These are phyloP conservation scores for Alnus glutinosa DNA, from an alignment of 306 rosid species.

Conservation along the genomic window DNA sequence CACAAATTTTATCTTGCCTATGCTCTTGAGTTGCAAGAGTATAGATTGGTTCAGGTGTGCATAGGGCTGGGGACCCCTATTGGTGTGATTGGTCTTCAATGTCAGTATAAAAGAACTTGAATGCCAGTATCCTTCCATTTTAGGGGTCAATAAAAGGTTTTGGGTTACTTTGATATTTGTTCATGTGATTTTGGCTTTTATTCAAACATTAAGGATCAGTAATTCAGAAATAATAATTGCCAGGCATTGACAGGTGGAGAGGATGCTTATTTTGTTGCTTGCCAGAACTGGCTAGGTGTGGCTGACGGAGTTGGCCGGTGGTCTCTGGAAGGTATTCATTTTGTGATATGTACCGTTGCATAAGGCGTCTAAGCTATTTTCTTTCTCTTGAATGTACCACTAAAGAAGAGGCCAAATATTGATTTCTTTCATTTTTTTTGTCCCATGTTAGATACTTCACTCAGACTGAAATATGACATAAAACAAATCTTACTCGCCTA, in stretches of 20 bases:
- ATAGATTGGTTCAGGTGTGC: background rate
- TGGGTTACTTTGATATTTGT: background rate
- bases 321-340: slow-evolving; percentile 67
- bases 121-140: slow-evolving; percentile 1
- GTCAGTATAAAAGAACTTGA: background rate
- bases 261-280: slow-evolving; percentile 66
- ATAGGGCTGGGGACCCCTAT: background rate
- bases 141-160: background rate
- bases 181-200: slow-evolving; percentile 15
- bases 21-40: background rate
- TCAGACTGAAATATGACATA: background rate
- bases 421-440: background rate
- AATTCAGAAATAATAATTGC: slow-evolving; percentile 52
- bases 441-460: background rate
- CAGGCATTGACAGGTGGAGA: slow-evolving; percentile 75
- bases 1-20: background rate
- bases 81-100: background rate
- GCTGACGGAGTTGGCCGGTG: slow-evolving; percentile 82
- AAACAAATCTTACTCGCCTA: background rate
- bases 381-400: background rate
- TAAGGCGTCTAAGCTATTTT: slow-evolving; percentile 15
- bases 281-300: slow-evolving; percentile 70
- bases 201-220: slow-evolving; percentile 24
- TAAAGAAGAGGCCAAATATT: slow-evolving; percentile 2
- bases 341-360: slow-evolving; percentile 19